Percentiles rank a stretch among this genome's conserved stretches.
phyloP scores from a whole-genome alignment of 306 rosid species.

The Dryas alaskensis region DNA sequence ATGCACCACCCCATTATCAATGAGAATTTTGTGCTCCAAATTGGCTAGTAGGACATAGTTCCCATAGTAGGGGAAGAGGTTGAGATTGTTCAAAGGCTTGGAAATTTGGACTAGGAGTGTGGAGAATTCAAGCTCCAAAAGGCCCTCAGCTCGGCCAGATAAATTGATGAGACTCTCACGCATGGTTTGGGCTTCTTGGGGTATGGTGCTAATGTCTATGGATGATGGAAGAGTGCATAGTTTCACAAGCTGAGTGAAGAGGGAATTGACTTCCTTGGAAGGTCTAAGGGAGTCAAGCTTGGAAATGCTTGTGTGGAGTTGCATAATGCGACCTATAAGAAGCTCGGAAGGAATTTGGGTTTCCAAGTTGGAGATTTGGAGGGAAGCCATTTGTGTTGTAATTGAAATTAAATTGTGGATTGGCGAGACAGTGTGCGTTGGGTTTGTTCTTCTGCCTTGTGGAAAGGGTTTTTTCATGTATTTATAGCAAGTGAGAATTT shows the following conservation, averaged over 20 bases:
- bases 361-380: slow-evolving; percentile 36
- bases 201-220: slow-evolving; percentile 45
- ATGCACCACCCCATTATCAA: slow-evolving; percentile 35
- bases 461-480: slow-evolving; percentile 9
- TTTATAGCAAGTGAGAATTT: slow-evolving; percentile 38
- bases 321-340: slow-evolving; percentile 37
- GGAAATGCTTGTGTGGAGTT: slow-evolving; percentile 54
- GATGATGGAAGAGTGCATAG: slow-evolving; percentile 56
- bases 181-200: slow-evolving; percentile 43
- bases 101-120: slow-evolving; percentile 43
- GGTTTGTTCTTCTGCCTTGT: not conserved
- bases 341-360: slow-evolving; percentile 42
- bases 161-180: slow-evolving; percentile 58
- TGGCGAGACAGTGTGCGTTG: not conserved
- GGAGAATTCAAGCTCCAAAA: slow-evolving; percentile 72
- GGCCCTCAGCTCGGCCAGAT: slow-evolving; percentile 58
- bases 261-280: slow-evolving; percentile 64
- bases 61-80: slow-evolving; percentile 57
- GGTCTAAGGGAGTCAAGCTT: slow-evolving; percentile 61
- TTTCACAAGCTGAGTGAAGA: slow-evolving; percentile 57
- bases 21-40: slow-evolving; percentile 48
- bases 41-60: slow-evolving; percentile 65
- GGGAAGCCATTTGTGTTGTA: slow-evolving; percentile 44
- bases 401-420: not conserved
- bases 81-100: slow-evolving; percentile 47